These are phyloP conservation scores for Podospora pseudocomata DNA, from an alignment of 495 filamentous ascomycete genomes.

Conservation along the genomic window DNA sequence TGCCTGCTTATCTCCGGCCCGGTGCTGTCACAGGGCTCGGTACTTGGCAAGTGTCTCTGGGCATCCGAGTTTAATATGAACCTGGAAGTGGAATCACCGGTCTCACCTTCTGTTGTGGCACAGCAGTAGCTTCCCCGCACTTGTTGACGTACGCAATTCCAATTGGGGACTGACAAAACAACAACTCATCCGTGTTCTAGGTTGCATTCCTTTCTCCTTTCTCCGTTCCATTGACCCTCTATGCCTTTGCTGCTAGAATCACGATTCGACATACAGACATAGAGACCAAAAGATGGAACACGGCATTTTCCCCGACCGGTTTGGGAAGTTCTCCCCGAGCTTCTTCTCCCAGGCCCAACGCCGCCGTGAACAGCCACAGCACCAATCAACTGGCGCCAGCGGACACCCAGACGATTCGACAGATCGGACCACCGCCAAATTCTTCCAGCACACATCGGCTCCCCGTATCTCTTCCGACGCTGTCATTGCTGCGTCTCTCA, in stretches of 20 bases:
- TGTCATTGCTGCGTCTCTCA: slow-evolving; percentile 47
- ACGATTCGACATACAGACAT: background rate
- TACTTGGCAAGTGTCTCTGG: background rate
- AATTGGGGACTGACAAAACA: background rate
- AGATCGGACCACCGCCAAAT: slow-evolving; percentile 11
- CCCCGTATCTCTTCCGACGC: slow-evolving; percentile 50
- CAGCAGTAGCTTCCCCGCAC: background rate
- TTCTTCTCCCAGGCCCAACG: background rate
- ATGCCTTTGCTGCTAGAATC: background rate
- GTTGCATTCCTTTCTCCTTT: background rate
- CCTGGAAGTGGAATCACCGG: background rate
- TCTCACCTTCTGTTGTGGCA: background rate
- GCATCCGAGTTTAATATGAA: background rate
- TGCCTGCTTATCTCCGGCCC: background rate
- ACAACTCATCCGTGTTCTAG: background rate
- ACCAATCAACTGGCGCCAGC: background rate
- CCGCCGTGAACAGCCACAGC: background rate
- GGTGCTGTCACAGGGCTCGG: background rate
- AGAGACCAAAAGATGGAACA: background rate
- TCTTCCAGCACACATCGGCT: slow-evolving; percentile 46
- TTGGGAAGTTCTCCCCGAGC: background rate
- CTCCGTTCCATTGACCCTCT: background rate
- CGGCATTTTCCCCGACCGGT: background rate
- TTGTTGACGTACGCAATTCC: background rate
- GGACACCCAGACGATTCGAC: background rate